Conservation (phyloP, 495 filamentous ascomycete genomes). For the Geopyxis carbonaria region DNA sequence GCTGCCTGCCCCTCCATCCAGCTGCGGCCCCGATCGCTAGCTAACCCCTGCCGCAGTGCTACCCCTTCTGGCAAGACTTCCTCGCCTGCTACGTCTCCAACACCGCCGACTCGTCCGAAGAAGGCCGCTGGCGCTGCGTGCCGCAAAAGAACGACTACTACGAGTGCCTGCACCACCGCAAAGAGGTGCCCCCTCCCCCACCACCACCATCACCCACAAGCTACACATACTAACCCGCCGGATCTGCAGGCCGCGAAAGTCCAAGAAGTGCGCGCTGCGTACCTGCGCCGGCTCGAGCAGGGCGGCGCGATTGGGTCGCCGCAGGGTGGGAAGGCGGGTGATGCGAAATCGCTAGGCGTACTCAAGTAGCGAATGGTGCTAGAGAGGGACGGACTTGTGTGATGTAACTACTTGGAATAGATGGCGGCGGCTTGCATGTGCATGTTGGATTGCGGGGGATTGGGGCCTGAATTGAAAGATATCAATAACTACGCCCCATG, state of each 20-base stretch:
- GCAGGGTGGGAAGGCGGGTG: slow-evolving; percentile 12
- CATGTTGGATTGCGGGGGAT: too few relatives aligned
- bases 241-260: slow-evolving; percentile 55
- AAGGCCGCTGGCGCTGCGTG: slow-evolving; percentile 75
- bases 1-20: background rate
- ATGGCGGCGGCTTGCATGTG: too few relatives aligned
- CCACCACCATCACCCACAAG: background rate
- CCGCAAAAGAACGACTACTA: slow-evolving; percentile 92
- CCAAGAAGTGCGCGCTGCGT: slow-evolving; percentile 64
- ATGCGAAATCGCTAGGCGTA: slow-evolving; percentile 32
- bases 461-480: too few relatives aligned
- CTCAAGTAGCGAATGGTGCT: too few relatives aligned
- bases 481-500: too few relatives aligned
- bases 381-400: too few relatives aligned
- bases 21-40: slow-evolving; percentile 22
- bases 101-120: slow-evolving; percentile 47
- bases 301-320: slow-evolving; percentile 46
- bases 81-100: slow-evolving; percentile 82
- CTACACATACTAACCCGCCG: slow-evolving; percentile 2
- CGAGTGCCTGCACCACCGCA: slow-evolving; percentile 94
- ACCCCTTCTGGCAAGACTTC: slow-evolving; percentile 94
- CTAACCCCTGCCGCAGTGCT: slow-evolving; percentile 77
- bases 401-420: too few relatives aligned
- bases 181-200: slow-evolving; percentile 52
- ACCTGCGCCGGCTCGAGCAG: slow-evolving; percentile 61